A percentile compares a stretch with the other conserved stretches of the same genome.
Evolutionary conservation across 1,284 basidiomycete species (phyloP).

Genomic region (Singerocomus inundabilis): DNA sequence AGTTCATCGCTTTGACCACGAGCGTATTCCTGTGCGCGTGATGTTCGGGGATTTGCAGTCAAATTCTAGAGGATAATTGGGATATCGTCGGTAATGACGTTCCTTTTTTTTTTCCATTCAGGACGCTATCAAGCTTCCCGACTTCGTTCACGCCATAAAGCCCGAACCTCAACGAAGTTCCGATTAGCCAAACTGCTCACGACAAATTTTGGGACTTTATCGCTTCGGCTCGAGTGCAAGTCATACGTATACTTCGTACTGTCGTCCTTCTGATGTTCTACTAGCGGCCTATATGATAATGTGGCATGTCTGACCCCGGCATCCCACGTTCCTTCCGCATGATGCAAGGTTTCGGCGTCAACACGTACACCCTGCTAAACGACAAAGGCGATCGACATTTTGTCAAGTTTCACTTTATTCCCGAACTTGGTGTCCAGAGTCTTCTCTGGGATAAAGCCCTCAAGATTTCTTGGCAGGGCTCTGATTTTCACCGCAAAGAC

Average conservation of each 20-base stretch:
- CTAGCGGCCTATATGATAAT: constrained; percentile 74
- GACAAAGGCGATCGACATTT: constrained; percentile 64
- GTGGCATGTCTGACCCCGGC: constrained; percentile 82
- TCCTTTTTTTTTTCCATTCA: constrained; percentile 87
- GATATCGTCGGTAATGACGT: constrained; percentile 79
- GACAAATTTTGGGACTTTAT: constrained; percentile 87
- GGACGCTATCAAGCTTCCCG: constrained; percentile 81
- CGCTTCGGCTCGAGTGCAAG: constrained; percentile 60
- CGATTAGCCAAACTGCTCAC: constrained; percentile 63
- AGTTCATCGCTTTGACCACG: constrained; percentile 77
- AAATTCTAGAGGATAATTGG: constrained; percentile 86
- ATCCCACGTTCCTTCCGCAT: constrained; percentile 80
- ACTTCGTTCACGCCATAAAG: constrained; percentile 78
- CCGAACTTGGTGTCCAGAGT: constrained; percentile 78
- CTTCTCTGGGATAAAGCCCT: constrained; percentile 87
- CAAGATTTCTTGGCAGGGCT: constrained; percentile 79
- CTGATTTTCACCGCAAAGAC: constrained; percentile 81
- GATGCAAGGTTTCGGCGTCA: constrained; percentile 88
- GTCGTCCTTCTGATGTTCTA: constrained; percentile 17
- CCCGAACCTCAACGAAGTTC: constrained; percentile 78
- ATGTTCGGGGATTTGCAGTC: constrained; percentile 81
- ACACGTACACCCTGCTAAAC: constrained; percentile 76
- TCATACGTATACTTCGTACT: neutral
- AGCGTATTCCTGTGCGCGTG: constrained; percentile 87
- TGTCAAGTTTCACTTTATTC: constrained; percentile 85